Evolutionary conservation across 1,284 basidiomycete genomes (phyloP).

Genomic region (Cutaneotrichosporon curvatum): DNA sequence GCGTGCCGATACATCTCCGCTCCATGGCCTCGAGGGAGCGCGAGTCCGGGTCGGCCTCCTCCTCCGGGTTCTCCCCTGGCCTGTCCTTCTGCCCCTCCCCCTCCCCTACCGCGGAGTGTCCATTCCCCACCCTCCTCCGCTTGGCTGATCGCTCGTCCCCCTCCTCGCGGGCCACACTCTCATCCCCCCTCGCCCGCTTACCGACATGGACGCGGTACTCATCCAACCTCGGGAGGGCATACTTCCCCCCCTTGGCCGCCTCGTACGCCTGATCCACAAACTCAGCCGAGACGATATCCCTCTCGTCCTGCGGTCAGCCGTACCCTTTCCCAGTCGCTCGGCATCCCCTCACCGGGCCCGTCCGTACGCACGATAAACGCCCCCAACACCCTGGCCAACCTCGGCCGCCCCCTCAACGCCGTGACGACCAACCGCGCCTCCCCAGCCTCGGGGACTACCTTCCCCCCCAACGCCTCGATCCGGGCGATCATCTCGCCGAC

Average conservation of each 20-base stretch:
- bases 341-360: not conserved
- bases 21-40: too few species aligned
- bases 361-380: constrained; percentile 1
- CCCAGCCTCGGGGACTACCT: constrained; percentile 16
- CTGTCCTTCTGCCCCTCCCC: too few species aligned
- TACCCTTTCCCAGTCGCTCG: too few species aligned
- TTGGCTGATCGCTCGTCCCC: constrained; percentile 5
- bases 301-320: constrained; percentile 16
- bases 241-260: not conserved
- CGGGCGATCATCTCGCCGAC: constrained; percentile 12
- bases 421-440: constrained; percentile 31
- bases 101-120: too few species aligned
- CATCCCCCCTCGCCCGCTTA: not conserved
- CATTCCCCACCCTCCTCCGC: not conserved
- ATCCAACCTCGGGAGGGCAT: constrained; percentile 14
- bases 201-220: constrained; percentile 15
- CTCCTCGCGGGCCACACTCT: constrained; percentile 3
- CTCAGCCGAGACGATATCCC: constrained; percentile 23
- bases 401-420: constrained; percentile 33
- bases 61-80: not conserved
- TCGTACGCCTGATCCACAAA: constrained; percentile 31
- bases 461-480: constrained; percentile 40
- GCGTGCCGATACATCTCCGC: too few species aligned
- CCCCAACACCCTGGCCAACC: constrained; percentile 29
- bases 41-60: constrained; percentile 4